A percentile compares a stretch with the other conserved stretches of the same genome.
Conservation (phyloP, 352 stramenopile species). For the Thalassiosira hispida region DNA sequence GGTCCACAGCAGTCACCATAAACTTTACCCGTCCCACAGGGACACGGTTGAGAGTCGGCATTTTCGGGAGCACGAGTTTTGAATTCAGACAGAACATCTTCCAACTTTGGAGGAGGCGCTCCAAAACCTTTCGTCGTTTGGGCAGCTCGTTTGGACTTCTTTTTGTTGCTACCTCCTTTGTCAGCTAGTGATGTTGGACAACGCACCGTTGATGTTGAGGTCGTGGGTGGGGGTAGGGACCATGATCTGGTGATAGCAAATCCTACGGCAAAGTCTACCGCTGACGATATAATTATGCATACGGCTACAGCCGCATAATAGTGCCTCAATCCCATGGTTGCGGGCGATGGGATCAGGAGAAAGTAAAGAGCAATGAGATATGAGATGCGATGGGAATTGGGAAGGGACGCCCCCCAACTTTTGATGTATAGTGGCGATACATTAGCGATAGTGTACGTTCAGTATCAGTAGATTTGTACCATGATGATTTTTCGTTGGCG, state of each 20-base stretch:
- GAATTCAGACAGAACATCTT: slow-evolving; percentile 57
- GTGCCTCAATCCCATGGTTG: too few species aligned
- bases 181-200: not conserved
- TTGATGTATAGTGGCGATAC: too few species aligned
- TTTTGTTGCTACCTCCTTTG: slow-evolving; percentile 20
- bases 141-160: not conserved
- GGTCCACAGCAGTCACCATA: slow-evolving; percentile 69
- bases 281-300: not conserved
- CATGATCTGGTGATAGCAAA: slow-evolving; percentile 1
- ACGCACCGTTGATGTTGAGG: not conserved
- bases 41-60: slow-evolving; percentile 52
- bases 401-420: too few species aligned
- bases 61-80: slow-evolving; percentile 55
- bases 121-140: slow-evolving; percentile 67
- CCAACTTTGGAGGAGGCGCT: slow-evolving; percentile 47
- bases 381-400: too few species aligned
- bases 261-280: not conserved
- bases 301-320: not conserved
- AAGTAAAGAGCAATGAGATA: too few species aligned
- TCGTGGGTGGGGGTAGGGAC: not conserved
- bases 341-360: too few species aligned
- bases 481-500: too few species aligned
- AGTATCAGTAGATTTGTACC: too few species aligned
- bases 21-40: slow-evolving; percentile 46
- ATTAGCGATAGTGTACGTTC: too few species aligned